Base-by-base conservation (phyloP, 768 basidiomycete species). In the Trametes sanguinea region DNA sequence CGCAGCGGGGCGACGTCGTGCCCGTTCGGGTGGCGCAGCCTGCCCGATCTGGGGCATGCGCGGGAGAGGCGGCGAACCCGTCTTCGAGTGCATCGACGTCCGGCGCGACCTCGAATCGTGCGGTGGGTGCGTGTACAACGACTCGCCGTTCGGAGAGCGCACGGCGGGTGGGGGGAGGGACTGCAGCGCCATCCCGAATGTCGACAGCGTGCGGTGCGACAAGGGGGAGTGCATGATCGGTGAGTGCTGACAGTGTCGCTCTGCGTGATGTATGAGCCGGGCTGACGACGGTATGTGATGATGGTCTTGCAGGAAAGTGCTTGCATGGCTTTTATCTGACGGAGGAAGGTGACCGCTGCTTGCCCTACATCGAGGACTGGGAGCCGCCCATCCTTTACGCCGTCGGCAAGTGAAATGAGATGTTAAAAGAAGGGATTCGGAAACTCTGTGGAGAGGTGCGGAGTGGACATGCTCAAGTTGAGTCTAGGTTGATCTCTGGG, bases 141-240 rank as follows among this genome's bases (percentile, higher is more conserved):
- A 67, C 57, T 67, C 66, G 51, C 66, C 64, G 61, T 56, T 64
- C 55, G 68, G 72, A 9, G 57, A 66, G 54, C 57, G 53, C 30
- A 69, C 68, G 39, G 59, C 55, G 7, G 73, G 68, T 14, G 72
- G 71, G 13, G 80, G 79, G 1, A 65, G 78, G 42, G 80, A 81
- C 68, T 82, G 81, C 69, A 79, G 76, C 55, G 68, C 71, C 8
- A 80, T 81, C 62, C 74, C 77, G 16, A 69, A 77, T 51, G 77
- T 77, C 8, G 72, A 75, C 53, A 58, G 67, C 4, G 77, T 81
- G 14, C 61, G 67, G 7, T 80, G 79, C 69, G 59, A 63, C 2
- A 61, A 63, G 10, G 75, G 78, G 9, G 45, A 65, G 33, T 82
- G 80, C 65, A 39, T 73, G 29, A 76, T 81, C 54, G 69, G 78